Evolutionary conservation across 768 basidiomycete genomes (phyloP).

Genomic region (Amanita pseudoporphyria): DNA sequence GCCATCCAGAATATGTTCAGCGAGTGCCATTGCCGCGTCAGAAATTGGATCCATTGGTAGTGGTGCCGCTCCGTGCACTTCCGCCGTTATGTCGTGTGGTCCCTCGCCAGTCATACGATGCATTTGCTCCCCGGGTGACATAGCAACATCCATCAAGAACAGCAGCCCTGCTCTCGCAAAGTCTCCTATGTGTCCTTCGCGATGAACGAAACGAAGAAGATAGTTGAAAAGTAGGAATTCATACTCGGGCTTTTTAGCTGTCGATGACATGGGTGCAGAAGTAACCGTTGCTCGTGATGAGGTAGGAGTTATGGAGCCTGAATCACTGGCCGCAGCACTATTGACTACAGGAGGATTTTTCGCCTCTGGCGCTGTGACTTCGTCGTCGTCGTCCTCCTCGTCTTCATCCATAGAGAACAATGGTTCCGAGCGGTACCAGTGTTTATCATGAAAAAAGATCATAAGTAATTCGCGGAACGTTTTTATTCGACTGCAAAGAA

Average conservation of each 20-base stretch:
- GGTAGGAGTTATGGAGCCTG: constrained; percentile 38
- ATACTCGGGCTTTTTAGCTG: constrained; percentile 69
- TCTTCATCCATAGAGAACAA: constrained; percentile 70
- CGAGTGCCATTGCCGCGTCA: constrained; percentile 80
- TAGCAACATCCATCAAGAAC: constrained; percentile 94
- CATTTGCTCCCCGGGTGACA: constrained; percentile 60
- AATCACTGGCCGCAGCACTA: constrained; percentile 13
- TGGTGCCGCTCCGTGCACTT: constrained; percentile 13
- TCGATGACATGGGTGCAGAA: constrained; percentile 33
- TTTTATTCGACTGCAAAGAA: constrained; percentile 85
- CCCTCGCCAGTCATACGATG: constrained; percentile 31
- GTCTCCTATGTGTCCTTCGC: constrained; percentile 90
- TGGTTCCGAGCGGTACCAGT: constrained; percentile 74
- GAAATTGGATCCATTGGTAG: constrained; percentile 55
- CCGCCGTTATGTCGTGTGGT: constrained; percentile 7
- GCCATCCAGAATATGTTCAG: constrained; percentile 92
- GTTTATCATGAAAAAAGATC: constrained; percentile 96
- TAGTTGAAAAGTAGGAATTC: constrained; percentile 96
- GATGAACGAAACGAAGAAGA: constrained; percentile 87
- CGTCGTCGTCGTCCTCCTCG: constrained; percentile 57
- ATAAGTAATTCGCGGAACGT: constrained; percentile 84
- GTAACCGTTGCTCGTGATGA: constrained; percentile 51
- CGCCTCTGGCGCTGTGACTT: constrained; percentile 28
- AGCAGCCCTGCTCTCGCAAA: constrained; percentile 86
- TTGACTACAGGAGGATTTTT: constrained; percentile 25